Conservation (phyloP, 805 yeast species). For the Ogataea thermomethanolica region DNA sequence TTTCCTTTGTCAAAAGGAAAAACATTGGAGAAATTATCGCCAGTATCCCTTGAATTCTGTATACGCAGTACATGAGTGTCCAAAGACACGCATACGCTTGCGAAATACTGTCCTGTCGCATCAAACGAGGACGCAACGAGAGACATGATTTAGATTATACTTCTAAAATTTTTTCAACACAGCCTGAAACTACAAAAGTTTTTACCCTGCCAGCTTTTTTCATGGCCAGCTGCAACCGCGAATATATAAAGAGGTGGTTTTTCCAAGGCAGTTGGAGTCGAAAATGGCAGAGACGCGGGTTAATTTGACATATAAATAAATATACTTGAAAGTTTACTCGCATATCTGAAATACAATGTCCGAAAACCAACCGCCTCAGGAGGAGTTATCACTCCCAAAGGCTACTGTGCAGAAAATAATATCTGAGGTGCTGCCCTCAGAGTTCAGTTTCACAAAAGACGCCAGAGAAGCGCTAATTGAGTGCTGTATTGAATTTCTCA, state of each 20-base stretch:
- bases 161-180: constrained; percentile 18
- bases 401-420: constrained; percentile 97
- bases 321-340: neutral
- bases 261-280: constrained; percentile 3
- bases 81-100: constrained; percentile 62
- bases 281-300: constrained; percentile 14
- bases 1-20: constrained; percentile 51
- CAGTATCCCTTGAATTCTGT: constrained; percentile 42
- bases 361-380: constrained; percentile 25
- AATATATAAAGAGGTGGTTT: constrained; percentile 5
- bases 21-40: constrained; percentile 36
- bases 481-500: constrained; percentile 92
- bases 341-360: constrained; percentile 14
- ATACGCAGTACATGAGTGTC: constrained; percentile 70
- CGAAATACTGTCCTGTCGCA: constrained; percentile 56
- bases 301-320: constrained; percentile 1
- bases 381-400: constrained; percentile 37
- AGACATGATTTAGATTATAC: constrained; percentile 6
- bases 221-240: neutral
- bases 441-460: constrained; percentile 83
- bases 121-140: constrained; percentile 52
- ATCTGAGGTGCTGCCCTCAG: constrained; percentile 85
- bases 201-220: neutral
- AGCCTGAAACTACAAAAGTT: constrained; percentile 6
- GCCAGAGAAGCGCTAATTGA: constrained; percentile 94